Conservation (phyloP, 495 filamentous ascomycete species). For the Aspergillus baeticus region DNA sequence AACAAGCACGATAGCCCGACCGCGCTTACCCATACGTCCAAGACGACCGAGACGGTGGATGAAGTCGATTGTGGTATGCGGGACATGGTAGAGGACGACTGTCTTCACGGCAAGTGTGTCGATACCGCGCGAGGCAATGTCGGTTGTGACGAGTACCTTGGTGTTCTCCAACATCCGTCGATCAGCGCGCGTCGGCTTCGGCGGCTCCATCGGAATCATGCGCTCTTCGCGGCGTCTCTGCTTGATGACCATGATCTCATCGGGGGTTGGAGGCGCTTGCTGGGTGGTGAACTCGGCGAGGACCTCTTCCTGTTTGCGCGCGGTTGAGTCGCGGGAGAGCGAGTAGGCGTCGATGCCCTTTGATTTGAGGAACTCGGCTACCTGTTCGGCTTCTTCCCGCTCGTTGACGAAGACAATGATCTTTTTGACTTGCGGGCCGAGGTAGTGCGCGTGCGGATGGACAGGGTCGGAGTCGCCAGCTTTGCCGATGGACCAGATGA, state of each 20-base stretch:
- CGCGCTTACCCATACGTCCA: constrained; percentile 88
- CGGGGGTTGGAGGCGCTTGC: constrained; percentile 39
- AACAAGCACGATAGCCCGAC: constrained; percentile 84
- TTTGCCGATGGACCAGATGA: constrained; percentile 90
- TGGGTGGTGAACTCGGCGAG: constrained; percentile 73
- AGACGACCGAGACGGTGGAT: constrained; percentile 91
- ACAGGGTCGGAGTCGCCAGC: constrained; percentile 51
- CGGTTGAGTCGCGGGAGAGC: constrained; percentile 75
- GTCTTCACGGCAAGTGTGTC: constrained; percentile 91
- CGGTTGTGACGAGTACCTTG: constrained; percentile 91
- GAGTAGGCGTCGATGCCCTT: constrained; percentile 88
- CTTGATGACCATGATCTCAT: constrained; percentile 36
- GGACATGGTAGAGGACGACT: constrained; percentile 92
- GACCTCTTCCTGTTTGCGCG: constrained; percentile 69
- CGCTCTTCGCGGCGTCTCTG: constrained; percentile 31
- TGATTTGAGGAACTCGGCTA: constrained; percentile 72
- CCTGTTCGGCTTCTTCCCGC: constrained; percentile 78
- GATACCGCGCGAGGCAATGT: constrained; percentile 88
- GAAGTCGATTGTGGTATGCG: constrained; percentile 94
- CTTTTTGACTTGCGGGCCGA: constrained; percentile 65
- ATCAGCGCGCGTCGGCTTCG: constrained; percentile 18
- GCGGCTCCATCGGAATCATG: constrained; percentile 32
- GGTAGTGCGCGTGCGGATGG: constrained; percentile 31
- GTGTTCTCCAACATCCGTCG: constrained; percentile 58
- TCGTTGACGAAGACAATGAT: constrained; percentile 98